phyloP scores from a whole-genome alignment of 441 rosid species.

The Corymbia calophylla region DNA sequence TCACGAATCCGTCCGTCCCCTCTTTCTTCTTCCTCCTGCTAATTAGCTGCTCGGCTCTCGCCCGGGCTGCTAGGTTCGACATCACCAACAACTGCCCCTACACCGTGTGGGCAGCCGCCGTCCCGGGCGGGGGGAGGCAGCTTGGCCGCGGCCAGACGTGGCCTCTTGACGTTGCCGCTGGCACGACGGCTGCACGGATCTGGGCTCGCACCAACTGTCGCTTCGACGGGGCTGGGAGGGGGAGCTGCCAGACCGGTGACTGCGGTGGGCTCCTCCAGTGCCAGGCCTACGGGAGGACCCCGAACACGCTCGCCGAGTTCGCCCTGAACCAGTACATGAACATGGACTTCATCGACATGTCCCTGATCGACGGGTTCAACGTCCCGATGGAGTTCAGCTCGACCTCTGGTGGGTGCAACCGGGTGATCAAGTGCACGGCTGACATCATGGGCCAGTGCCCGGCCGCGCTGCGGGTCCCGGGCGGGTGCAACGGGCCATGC shows the following conservation, averaged over 20 bases:
- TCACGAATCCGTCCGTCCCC: neutral
- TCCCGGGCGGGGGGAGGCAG: neutral
- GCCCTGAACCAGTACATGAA: neutral
- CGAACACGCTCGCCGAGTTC: constrained; percentile 1
- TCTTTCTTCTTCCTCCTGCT: neutral
- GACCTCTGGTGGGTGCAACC: neutral
- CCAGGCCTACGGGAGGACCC: neutral
- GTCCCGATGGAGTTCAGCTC: neutral
- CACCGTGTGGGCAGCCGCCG: neutral
- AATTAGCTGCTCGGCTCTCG: neutral
- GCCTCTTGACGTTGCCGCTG: neutral
- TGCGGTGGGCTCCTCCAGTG: neutral
- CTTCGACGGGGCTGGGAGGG: neutral
- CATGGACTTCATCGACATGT: neutral
- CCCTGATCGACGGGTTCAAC: neutral
- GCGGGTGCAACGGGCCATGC: neutral
- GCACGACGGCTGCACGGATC: neutral
- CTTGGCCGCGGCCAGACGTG: neutral
- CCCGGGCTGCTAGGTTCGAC: neutral
- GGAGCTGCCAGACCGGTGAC: neutral
- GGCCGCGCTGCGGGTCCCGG: neutral
- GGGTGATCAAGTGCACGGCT: neutral
- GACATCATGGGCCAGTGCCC: neutral
- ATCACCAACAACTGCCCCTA: constrained; percentile 1
- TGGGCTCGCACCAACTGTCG: neutral